These are phyloP conservation scores for Acrodontium crateriforme DNA, from an alignment of 2,329 filamentous ascomycete species.

Conservation along the genomic window DNA sequence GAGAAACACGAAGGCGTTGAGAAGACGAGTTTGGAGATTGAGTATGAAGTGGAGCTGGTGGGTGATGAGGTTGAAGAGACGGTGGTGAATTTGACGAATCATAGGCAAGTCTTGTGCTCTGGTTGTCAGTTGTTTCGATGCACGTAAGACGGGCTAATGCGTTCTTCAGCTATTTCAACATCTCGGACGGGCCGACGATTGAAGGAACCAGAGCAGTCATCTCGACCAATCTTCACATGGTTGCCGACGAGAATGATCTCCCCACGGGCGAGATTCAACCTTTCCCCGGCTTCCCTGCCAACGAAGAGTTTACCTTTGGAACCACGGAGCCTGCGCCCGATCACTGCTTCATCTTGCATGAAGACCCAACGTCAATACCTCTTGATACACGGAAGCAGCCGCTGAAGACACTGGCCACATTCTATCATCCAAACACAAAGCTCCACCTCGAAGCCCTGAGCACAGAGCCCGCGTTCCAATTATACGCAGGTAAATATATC, in stretches of 20 bases:
- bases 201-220: conserved; percentile 48
- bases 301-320: conserved; percentile 59
- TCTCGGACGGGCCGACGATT: conserved; percentile 46
- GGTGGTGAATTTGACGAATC: conserved; percentile 84
- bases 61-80: conserved; percentile 70
- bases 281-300: conserved; percentile 51
- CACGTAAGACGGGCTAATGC: too few species aligned
- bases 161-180: conserved; percentile 51
- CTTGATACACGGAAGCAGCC: conserved; percentile 41
- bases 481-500: conserved; percentile 83
- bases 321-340: conserved; percentile 62
- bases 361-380: conserved; percentile 39
- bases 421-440: conserved; percentile 58
- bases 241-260: conserved; percentile 59
- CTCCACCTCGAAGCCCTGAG: conserved; percentile 77
- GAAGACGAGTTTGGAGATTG: conserved; percentile 62
- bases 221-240: conserved; percentile 52
- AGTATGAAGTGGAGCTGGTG: conserved; percentile 77
- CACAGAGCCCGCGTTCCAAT: conserved; percentile 93
- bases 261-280: conserved; percentile 53
- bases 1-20: conserved; percentile 47
- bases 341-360: conserved; percentile 74
- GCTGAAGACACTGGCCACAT: conserved; percentile 53
- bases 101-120: conserved; percentile 46
- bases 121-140: too few species aligned